Base-by-base conservation (phyloP, 1,284 basidiomycete genomes). In the Mycena citricolor region DNA sequence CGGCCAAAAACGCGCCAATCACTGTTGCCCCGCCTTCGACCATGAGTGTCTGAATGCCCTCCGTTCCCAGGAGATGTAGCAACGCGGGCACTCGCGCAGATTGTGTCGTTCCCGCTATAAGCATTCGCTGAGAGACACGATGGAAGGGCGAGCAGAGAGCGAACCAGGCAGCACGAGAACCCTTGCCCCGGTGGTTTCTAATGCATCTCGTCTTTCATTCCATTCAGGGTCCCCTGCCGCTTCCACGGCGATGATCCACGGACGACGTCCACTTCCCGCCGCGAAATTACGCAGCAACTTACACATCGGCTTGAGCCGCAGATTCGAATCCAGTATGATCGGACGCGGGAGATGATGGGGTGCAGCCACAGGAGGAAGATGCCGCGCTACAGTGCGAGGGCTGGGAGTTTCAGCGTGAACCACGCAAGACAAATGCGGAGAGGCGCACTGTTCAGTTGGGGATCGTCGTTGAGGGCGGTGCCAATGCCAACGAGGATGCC, bases 1-100 rank as follows among this genome's bases (percentile, higher is more conserved):
- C 66, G 1, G 63, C 58, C 16, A 97, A 68, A 65, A 95, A 92
- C 2, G 87, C 82, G 13, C 76, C 72, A 44, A 99, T 93, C 47
- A 98, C 76, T 4, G 70, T 67, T 4, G 91, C 88, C 13, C 95
- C 95, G 39, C 95, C 95, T 70, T 99, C 95, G 8, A 97, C 86
- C 95, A 99, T 99, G 40, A 97, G 70, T 4, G 84, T 85, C 7
- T 66, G 66, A 46, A 97, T 74, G 8, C 79, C 81, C 19, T 76
- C 65, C 10, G 64, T 60, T 17, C 65, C 63, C 20, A 94, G 69
- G 7, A 69, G 67, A 11, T 54, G 56, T 3, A 92, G 76, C 10
- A 90, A 61, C 7, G 62, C 59, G 1, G 64, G 57, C 4, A 89
- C 24, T 30, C 34, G 38, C n/a, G 20, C 69, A 6, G 76, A 67